Percentiles rank a stretch among this genome's conserved stretches.
Evolutionary conservation across 495 filamentous ascomycete genomes (phyloP).

Genomic region (Xylaria grammica): DNA sequence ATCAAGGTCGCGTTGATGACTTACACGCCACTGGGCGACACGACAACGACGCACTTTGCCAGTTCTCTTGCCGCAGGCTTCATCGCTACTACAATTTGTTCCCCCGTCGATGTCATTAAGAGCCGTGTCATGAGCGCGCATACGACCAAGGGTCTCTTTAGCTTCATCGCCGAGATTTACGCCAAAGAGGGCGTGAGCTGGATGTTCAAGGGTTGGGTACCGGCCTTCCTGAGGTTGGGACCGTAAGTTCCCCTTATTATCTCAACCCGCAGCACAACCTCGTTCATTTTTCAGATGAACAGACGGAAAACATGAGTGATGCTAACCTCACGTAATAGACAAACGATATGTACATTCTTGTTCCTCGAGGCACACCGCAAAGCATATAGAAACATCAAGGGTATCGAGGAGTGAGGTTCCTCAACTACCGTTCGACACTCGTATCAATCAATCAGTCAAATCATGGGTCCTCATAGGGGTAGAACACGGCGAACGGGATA

Average conservation of each 20-base stretch:
- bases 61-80: conserved; percentile 88
- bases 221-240: conserved; percentile 89
- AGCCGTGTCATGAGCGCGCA: conserved; percentile 87
- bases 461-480: conserved; percentile 8
- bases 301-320: not conserved
- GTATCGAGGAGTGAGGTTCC: conserved; percentile 44
- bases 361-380: conserved; percentile 93
- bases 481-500: conserved; percentile 13
- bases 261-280: not conserved
- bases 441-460: conserved; percentile 7
- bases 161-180: conserved; percentile 70
- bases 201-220: conserved; percentile 98
- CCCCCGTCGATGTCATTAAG: conserved; percentile 96
- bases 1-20: conserved; percentile 82
- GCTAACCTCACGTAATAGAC: conserved; percentile 42
- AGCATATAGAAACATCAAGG: conserved; percentile 59
- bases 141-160: conserved; percentile 61
- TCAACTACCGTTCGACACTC: conserved; percentile 3
- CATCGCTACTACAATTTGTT: conserved; percentile 92
- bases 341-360: conserved; percentile 94
- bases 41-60: conserved; percentile 81
- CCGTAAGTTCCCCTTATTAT: conserved; percentile 48
- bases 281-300: not conserved
- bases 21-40: conserved; percentile 72
- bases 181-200: conserved; percentile 80